phyloP scores from a whole-genome alignment of 2,329 filamentous ascomycete species.

The Apiospora sp. region DNA sequence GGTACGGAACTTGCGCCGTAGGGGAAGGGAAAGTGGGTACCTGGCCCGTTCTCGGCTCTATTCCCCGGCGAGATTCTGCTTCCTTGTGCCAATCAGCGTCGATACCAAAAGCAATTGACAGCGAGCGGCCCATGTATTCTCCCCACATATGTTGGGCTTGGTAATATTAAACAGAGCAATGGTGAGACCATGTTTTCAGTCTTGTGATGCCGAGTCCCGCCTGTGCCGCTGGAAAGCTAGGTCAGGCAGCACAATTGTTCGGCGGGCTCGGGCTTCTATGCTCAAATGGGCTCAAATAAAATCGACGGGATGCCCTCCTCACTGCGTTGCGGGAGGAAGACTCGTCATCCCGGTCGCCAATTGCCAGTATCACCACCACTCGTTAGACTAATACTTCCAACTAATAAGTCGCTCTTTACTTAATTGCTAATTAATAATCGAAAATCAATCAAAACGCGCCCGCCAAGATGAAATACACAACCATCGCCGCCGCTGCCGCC shows the following conservation, averaged over 20 bases:
- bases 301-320: neutral
- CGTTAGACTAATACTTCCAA: neutral
- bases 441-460: neutral
- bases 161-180: neutral
- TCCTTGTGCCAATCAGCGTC: neutral
- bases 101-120: neutral
- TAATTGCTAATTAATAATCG: neutral
- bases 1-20: neutral
- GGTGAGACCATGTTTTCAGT: neutral
- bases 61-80: neutral
- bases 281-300: neutral
- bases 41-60: slow-evolving; percentile 2
- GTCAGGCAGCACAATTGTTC: neutral
- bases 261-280: neutral
- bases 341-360: neutral
- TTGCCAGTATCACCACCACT: neutral
- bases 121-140: neutral
- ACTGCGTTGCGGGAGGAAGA: neutral
- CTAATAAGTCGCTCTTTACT: neutral
- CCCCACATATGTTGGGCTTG: neutral
- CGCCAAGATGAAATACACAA: neutral
- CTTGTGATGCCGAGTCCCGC: neutral
- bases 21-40: neutral
- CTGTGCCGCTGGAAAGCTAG: slow-evolving; percentile 1
- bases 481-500: neutral